Conservation (phyloP, 2,329 filamentous ascomycete species). For the Aspergillus transmontanensis region DNA sequence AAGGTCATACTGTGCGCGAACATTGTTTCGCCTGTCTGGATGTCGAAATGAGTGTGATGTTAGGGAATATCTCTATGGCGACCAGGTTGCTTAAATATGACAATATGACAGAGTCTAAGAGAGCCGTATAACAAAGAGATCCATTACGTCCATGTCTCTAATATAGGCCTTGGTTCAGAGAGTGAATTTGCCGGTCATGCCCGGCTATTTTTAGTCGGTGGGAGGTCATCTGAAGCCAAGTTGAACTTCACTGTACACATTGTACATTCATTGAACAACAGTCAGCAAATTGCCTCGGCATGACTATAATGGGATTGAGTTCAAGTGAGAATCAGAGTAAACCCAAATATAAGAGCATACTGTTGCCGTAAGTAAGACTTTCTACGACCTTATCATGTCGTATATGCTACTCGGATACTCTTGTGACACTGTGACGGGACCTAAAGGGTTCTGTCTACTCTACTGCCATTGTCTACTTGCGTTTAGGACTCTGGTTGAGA, state of each 20-base stretch:
- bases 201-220: slow-evolving; percentile 2
- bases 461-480: not conserved
- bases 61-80: not conserved
- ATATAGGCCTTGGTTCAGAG: not conserved
- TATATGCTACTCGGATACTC: not conserved
- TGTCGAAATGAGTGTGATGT: not conserved
- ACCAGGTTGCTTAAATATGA: not conserved
- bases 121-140: not conserved
- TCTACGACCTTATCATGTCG: not conserved
- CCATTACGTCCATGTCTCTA: not conserved
- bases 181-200: not conserved
- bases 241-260: not conserved
- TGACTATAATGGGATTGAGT: too few species aligned
- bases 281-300: not conserved
- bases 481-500: not conserved
- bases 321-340: too few species aligned
- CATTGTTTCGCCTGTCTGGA: not conserved
- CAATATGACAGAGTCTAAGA: not conserved
- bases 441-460: not conserved
- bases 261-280: not conserved
- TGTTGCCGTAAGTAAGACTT: not conserved
- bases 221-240: not conserved
- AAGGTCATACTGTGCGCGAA: not conserved
- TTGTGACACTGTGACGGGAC: not conserved
- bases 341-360: not conserved